Evolutionary conservation across 176 grass and related monocot species (phyloP).

Genomic region (Dendrocalamus sinicus): DNA sequence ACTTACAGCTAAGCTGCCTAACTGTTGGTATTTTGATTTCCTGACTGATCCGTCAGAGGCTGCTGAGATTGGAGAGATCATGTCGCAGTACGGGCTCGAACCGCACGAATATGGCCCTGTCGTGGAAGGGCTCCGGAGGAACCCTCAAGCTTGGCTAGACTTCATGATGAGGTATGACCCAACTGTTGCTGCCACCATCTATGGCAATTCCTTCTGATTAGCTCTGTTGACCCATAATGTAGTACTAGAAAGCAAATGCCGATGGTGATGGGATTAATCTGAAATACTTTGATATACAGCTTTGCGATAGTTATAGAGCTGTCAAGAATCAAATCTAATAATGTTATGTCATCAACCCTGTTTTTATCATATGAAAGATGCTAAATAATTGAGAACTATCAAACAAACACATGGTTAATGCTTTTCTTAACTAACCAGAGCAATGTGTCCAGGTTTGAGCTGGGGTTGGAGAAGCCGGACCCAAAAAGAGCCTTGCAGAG

Average conservation of each 20-base stretch:
- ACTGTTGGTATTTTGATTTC: constrained; percentile 5
- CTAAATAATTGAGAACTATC: neutral
- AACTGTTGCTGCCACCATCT: constrained; percentile 4
- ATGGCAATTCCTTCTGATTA: neutral
- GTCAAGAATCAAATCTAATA: constrained; percentile 12
- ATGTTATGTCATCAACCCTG: neutral
- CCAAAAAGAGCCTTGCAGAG: constrained; percentile 82
- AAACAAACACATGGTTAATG: neutral
- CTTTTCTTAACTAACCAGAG: constrained; percentile 15
- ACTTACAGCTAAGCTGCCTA: neutral
- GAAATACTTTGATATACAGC: neutral
- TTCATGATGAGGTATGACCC: constrained; percentile 93
- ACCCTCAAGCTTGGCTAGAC: constrained; percentile 84
- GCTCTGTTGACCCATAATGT: neutral
- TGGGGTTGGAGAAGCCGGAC: constrained; percentile 85
- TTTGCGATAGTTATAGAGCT: neutral
- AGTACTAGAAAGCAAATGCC: neutral
- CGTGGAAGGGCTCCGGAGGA: constrained; percentile 66
- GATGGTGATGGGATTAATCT: neutral
- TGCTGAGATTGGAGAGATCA: constrained; percentile 83
- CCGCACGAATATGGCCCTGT: constrained; percentile 75
- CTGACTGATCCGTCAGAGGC: constrained; percentile 60
- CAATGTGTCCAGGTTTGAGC: constrained; percentile 71
- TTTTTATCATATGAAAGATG: neutral
- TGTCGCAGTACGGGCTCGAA: constrained; percentile 71